Conservation (phyloP, 2,329 filamentous ascomycete species). For the Neofusicoccum sp. region DNA sequence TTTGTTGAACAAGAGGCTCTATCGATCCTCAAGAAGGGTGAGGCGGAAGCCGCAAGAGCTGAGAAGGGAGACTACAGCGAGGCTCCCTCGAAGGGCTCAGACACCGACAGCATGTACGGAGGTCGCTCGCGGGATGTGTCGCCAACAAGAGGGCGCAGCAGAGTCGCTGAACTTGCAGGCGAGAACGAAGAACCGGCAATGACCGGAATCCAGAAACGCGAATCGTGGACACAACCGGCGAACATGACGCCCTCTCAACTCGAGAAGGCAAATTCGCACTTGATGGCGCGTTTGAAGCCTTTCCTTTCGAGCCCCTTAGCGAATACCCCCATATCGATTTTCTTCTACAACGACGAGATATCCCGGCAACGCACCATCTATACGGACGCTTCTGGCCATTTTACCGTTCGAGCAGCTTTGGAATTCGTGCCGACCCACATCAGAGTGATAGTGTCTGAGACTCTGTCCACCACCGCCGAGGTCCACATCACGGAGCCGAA, state of each 20-base stretch:
- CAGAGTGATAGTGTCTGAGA: conserved; percentile 80
- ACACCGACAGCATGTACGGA: conserved; percentile 39
- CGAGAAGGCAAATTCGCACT: conserved; percentile 74
- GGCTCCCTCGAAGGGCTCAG: conserved; percentile 49
- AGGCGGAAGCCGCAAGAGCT: conserved; percentile 68
- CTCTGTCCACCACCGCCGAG: conserved; percentile 75
- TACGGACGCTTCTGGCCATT: conserved; percentile 89
- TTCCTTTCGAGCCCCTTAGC: conserved; percentile 84
- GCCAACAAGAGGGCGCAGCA: conserved; percentile 21
- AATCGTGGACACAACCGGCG: conserved; percentile 50
- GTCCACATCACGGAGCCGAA: conserved; percentile 72
- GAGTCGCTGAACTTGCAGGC: conserved; percentile 1
- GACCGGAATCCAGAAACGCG: conserved; percentile 46
- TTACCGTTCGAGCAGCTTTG: conserved; percentile 73
- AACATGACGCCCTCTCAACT: conserved; percentile 77
- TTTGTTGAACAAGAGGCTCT: conserved; percentile 73
- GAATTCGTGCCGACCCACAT: conserved; percentile 91
- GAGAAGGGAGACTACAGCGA: conserved; percentile 74
- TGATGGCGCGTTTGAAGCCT: conserved; percentile 83
- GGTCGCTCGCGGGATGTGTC: conserved; percentile 34
- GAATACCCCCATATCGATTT: conserved; percentile 77
- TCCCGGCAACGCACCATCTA: conserved; percentile 81
- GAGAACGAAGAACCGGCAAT: conserved; percentile 24
- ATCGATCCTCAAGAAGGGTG: conserved; percentile 69
- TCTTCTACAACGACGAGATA: conserved; percentile 85